Evolutionary conservation across 2,329 filamentous ascomycete species (phyloP).

Genomic region (Fusarium hainanense): DNA sequence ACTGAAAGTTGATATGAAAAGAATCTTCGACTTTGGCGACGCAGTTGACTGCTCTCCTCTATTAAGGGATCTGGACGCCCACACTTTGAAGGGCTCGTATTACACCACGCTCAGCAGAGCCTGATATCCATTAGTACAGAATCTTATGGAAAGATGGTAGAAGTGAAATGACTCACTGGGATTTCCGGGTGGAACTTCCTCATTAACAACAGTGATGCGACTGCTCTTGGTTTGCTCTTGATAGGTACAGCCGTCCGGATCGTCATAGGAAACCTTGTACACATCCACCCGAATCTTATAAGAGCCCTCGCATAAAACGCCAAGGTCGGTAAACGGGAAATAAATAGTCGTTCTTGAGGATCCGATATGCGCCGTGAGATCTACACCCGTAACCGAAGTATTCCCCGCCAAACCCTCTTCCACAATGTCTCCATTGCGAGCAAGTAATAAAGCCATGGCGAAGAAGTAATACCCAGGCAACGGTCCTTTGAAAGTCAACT

Average conservation of each 20-base stretch:
- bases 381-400: constrained; percentile 32
- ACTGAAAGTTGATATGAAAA: background rate
- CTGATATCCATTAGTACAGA: background rate
- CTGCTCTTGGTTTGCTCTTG: constrained; percentile 33
- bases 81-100: constrained; percentile 9
- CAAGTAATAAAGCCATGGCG: constrained; percentile 44
- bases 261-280: constrained; percentile 37
- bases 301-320: constrained; percentile 35
- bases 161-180: constrained; percentile 5
- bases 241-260: constrained; percentile 20
- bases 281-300: constrained; percentile 47
- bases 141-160: fast-evolving
- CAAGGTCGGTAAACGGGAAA: constrained; percentile 46
- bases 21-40: no score
- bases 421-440: constrained; percentile 27
- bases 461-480: constrained; percentile 40
- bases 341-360: constrained; percentile 23
- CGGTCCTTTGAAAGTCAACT: constrained; percentile 15
- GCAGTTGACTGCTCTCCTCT: background rate
- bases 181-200: background rate
- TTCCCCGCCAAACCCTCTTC: constrained; percentile 36
- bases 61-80: constrained; percentile 4
- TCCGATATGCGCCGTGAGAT: constrained; percentile 9
- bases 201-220: constrained; percentile 26
- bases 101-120: constrained; percentile 5